Evolutionary conservation across 2,329 filamentous ascomycete species (phyloP).

Genomic region (Colletotrichum spaethianum): DNA sequence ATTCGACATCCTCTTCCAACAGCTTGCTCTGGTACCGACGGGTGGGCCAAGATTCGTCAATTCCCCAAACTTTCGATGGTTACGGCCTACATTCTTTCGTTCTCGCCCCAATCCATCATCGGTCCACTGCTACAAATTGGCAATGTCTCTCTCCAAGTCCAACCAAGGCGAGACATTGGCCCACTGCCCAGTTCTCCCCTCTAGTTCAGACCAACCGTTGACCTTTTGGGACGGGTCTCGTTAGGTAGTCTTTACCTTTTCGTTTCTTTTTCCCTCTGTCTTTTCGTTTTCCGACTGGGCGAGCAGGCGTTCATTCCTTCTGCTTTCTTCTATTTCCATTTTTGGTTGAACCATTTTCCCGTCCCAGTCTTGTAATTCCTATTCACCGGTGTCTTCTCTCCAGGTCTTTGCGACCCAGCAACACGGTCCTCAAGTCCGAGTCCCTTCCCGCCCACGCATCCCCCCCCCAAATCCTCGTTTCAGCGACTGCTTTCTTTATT

Average conservation of each 20-base stretch:
- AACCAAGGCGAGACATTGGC: slow-evolving; percentile 35
- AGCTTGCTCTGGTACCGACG: not conserved
- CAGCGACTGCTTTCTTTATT: slow-evolving; percentile 22
- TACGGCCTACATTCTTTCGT: not conserved
- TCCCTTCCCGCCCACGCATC: slow-evolving; percentile 1
- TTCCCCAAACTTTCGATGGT: not conserved
- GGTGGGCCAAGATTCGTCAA: not conserved
- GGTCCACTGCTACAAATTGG: slow-evolving; percentile 5
- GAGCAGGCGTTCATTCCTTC: slow-evolving; percentile 13
- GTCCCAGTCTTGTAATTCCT: not conserved
- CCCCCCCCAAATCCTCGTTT: not conserved
- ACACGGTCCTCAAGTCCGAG: not conserved
- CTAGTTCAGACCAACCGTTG: slow-evolving; percentile 7
- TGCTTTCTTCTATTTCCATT: slow-evolving; percentile 23
- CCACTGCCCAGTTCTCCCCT: slow-evolving; percentile 15
- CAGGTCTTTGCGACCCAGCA: slow-evolving; percentile 8
- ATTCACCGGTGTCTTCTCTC: slow-evolving; percentile 12
- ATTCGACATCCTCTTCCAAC: slow-evolving; percentile 4
- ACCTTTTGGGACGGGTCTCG: slow-evolving; percentile 5
- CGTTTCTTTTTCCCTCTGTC: not conserved
- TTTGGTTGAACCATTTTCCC: slow-evolving; percentile 7
- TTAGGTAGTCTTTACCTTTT: slow-evolving; percentile 15
- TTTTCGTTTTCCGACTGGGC: not conserved
- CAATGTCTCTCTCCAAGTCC: slow-evolving; percentile 25
- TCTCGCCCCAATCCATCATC: not conserved